Conservation (phyloP, 805 yeast genomes). For the Kuraishia capsulata region DNA sequence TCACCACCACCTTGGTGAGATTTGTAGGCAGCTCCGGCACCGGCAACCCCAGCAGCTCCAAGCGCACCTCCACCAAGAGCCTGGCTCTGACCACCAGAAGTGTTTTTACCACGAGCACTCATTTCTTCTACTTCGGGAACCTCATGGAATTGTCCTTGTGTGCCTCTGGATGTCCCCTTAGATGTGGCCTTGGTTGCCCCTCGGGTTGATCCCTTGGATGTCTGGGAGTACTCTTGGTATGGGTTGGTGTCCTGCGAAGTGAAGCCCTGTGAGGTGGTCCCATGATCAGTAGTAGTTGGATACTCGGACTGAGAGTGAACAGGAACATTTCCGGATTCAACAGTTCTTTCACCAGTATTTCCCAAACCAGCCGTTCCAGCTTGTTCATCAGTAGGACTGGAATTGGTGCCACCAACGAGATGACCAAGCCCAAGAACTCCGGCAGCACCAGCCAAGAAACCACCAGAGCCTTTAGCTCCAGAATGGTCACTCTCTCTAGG, state of each 20-base stretch:
- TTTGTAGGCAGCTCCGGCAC: conserved; percentile 4
- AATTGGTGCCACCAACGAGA: neutral
- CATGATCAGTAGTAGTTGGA: neutral
- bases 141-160: no score
- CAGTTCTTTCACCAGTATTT: neutral
- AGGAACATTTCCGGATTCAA: conserved; percentile 1
- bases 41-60: conserved; percentile 4
- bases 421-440: neutral
- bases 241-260: no score
- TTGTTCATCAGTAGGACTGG: no score
- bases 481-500: neutral
- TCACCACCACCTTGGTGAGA: neutral
- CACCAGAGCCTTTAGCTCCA: neutral
- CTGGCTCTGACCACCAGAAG: no score
- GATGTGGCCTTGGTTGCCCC: no score
- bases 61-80: conserved; percentile 2
- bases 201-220: no score
- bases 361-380: no score
- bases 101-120: no score
- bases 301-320: neutral
- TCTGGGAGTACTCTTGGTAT: no score
- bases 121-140: no score
- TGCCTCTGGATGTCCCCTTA: no score
- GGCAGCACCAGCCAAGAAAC: neutral
- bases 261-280: no score